Evolutionary conservation across 495 filamentous ascomycete species (phyloP), one percentile per base, ranked within the genome.

Genomic region (Hypoxylon trugodes): DNA sequence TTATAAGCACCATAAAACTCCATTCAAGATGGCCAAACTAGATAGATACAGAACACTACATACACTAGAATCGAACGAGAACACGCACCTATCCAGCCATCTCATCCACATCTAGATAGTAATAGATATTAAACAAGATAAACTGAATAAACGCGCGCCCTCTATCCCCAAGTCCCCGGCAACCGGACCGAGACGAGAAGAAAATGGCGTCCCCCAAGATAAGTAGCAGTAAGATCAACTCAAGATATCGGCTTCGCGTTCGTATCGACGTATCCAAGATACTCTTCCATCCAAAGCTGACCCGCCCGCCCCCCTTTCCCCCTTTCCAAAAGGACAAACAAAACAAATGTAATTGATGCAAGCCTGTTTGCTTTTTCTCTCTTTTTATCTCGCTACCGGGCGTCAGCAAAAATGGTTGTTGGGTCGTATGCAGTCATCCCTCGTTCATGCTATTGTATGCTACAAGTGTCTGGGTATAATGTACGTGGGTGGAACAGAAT

Each of bases 11-110:
- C 40, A 54, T 40, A 65, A 42, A 53, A 59, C 48, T 59, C 54
- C 54, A 59, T 65, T 59, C 12, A 58, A 54, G 42, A 43, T 4
- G 43, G 33, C 35, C 26, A 48, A 59, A 59, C 49, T 65, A 65
- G 37, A 41, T 42, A 56, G 28, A 62, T 48, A 66, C 37, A 43
- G 30, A 37, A 54, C 49, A 56, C 36, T 56, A 54, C 48, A 50
- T 65, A 66, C 62, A 66, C 43, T 18, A 66, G 62, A 66, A 66
- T 46, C 56, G 45, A 66, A 66, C 38, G 54, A 54, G 19, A 28
- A 43, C 41, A 10, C 15, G 15, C 24, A 12, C 16, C 54, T 21
- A 40, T 6, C n/a, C 6, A 6, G 2, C 10, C 16, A 30, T 3
- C 15, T 36, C 18, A 12, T 12, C 18, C 37, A 35, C 13, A 32